Evolutionary conservation across 805 yeast genomes (phyloP), one percentile per base, ranked within the genome.

Genomic region (Wickerhamiella cacticola): DNA sequence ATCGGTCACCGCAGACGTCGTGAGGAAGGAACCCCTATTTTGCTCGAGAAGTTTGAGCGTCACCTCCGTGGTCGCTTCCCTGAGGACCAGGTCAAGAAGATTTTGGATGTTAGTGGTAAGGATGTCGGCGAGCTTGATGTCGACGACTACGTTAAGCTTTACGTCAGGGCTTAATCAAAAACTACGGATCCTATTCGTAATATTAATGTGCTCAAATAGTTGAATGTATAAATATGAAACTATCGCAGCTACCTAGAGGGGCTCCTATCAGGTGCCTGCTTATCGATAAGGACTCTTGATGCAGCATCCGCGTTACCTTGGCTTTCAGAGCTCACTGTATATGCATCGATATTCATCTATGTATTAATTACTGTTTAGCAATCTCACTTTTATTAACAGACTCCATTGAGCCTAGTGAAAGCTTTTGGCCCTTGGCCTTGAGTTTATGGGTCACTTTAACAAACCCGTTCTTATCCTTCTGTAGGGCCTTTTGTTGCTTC

Each of bases 1-100:
- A 65, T 76, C 51, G 81, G 81, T 12, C 81, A 76, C 63, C 69
- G 73, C 55, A 64, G 65, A 53, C 72, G 81, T 61, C 68, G 81
- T 52, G 73, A 71, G 47, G 80, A 76, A 57, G 81, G 80, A 26
- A 72, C 71, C 46, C 79, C 80, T 25, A 69, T 76, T 12, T 58
- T 76, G 50, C 59, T 72, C 41, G 56, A 64, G 43, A 76, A 76
- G 63, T 76, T 75, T 52, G 69, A 72, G 58, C 70, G 67, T 45
- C 80, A 76, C 56, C 63, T 76, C 40, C 55, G 61, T 15, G 74
- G 73, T 45, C 70, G 74, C 50, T 72, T 70, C 53, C 65, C 61
- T 19, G 57, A 63, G 25, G 57, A 53, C 28, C 69, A 66, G 53
- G 74, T 63, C 42, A 58, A 64, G 34, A 50, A 59, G 48, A 72